Evolutionary conservation across 768 basidiomycete genomes (phyloP).

Genomic region (Fomitopsis serialis): DNA sequence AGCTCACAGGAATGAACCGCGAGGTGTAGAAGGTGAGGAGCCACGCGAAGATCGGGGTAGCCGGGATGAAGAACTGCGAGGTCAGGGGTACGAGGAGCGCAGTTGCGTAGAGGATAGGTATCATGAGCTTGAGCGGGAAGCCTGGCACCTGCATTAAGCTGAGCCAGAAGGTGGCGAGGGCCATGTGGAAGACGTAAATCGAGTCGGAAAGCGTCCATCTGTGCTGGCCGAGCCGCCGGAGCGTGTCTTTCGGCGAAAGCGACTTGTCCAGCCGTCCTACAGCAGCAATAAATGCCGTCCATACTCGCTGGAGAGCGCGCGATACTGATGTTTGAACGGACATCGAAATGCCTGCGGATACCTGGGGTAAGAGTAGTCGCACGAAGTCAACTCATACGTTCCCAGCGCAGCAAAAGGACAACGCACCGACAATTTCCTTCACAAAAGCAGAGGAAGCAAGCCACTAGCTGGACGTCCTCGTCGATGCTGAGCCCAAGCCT

Average conservation of each 20-base stretch:
- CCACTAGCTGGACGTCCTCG: too few relatives aligned
- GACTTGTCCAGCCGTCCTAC: constrained; percentile 72
- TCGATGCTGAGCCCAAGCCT: too few relatives aligned
- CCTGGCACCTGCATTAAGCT: constrained; percentile 62
- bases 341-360: background rate
- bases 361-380: background rate
- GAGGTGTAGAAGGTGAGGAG: constrained; percentile 84
- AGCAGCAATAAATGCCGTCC: constrained; percentile 37
- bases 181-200: constrained; percentile 59
- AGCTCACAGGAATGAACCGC: constrained; percentile 71
- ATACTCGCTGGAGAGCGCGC: constrained; percentile 12
- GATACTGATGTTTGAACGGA: background rate
- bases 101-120: constrained; percentile 64
- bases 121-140: constrained; percentile 69
- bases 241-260: constrained; percentile 61
- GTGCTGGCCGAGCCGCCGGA: constrained; percentile 53
- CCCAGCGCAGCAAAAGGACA: background rate
- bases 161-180: constrained; percentile 66
- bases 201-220: constrained; percentile 50
- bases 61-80: constrained; percentile 86
- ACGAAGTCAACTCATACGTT: background rate
- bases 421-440: background rate
- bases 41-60: constrained; percentile 82
- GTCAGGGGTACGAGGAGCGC: constrained; percentile 81
- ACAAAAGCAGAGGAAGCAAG: too few relatives aligned